Evolutionary conservation across 345 rosid species (phyloP), one percentile per base, ranked within the genome.

Genomic region (Boechera stricta): DNA sequence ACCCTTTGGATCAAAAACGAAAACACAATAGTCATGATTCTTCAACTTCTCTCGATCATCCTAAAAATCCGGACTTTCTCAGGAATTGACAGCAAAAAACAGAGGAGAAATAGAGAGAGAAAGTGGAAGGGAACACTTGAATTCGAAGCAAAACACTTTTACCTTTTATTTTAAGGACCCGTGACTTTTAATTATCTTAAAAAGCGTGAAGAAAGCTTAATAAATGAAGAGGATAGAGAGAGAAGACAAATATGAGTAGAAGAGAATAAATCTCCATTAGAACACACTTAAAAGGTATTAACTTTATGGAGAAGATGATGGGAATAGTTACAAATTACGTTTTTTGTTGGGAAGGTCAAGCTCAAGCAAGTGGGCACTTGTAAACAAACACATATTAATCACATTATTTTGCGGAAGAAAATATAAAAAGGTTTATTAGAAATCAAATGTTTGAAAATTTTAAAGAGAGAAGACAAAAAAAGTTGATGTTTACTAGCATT

Each of bases 121-220:
- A 58, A 72, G 73, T 15, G 55, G 64, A 59, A 18, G n/a, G n/a
- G 59, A 44, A 73, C 82, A 58, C 78, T 79, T 79, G 78, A 79
- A 54, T 28, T 68, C 60, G 74, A 79, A 79, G 82, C 78, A 68
- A 73, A 67, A 67, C 5, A 32, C 71, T 47, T 21, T 63, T n/a
- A 53, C 33, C 76, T 64, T 77, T 61, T 15, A 69, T 33, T 33
- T 33, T 7, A 35, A 35, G 24, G 70, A 58, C 61, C 77, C 81
- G 81, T 72, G 77, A 53, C 72, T 72, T 77, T 71, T 78, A 78
- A 65, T 78, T 78, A 52, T 66, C 77, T 78, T 58, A 49, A 78
- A 72, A 72, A 71, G 77, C 71, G 73, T 77, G 81, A 65, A 77
- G 81, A 71, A 64, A 36, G 55, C 72, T 77, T 71, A 56, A 48